Base-by-base conservation (phyloP, 2,329 filamentous ascomycete genomes). In the Neonectria faginata region DNA sequence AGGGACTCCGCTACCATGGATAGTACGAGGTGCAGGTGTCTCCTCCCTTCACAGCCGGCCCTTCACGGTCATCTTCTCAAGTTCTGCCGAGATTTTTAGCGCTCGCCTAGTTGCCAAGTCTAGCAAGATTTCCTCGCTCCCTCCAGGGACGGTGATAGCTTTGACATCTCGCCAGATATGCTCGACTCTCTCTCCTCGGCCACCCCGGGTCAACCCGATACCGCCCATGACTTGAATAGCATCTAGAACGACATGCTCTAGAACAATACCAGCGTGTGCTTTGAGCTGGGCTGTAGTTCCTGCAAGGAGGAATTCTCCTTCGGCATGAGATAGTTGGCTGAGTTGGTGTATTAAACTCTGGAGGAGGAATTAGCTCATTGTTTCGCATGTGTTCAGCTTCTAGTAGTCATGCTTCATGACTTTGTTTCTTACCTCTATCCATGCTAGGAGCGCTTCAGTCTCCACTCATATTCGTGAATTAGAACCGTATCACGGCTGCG, bases 111-210 rank as follows among this genome's bases (percentile, higher is more conserved):
- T 41, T 11, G 60, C 55, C 22, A 63, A 42, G 39, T 63, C 60
- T 9, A 63, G 14, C 5, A 63, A 29, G 31, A 63, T 60, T 41
- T 63, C 60, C 33, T 63, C 60, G 22, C 60, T 63, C 3, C 60
- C 60, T 20, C 60, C 60, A 16, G 60, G 55, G 5, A 63, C 60
- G 1, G 56, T 59, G 14, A 63, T 41, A 7, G 60, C 60, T 20
- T 63, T 63, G n/a, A 63, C 60, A 29, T 63, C 57, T 48, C 60
- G 53, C 60, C 60, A 62, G 36, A 62, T 62, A 10, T 47, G 60
- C 53, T 62, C 60, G 1, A 62, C 53, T 22, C 60, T 36, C 11
- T 36, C 60, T 22, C 60, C 60, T 1, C 60, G 60, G 0, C 60
- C 60, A 5, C 60, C 60, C 10, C 60, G 39, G 16, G 60, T 62